phyloP scores from a whole-genome alignment of 306 rosid species.

The Ormosia semicastrata region DNA sequence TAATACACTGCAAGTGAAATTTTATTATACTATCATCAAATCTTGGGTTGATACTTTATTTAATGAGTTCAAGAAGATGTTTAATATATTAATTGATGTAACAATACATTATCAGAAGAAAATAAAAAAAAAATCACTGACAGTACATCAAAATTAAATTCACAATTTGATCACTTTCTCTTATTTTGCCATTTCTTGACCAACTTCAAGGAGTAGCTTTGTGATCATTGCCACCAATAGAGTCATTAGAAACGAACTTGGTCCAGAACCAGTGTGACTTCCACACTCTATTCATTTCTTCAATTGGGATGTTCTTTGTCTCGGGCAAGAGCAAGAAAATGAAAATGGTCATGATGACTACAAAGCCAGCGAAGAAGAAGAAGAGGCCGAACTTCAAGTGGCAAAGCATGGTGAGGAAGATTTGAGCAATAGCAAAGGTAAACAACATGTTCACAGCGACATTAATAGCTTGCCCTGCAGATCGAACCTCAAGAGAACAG shows the following conservation, averaged over 20 bases:
- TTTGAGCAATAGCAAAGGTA: slow-evolving; percentile 35
- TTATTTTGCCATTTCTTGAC: not conserved
- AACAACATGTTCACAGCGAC: slow-evolving; percentile 45
- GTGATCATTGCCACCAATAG: not conserved
- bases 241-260: not conserved
- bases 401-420: slow-evolving; percentile 39
- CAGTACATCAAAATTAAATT: too few species aligned
- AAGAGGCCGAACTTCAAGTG: slow-evolving; percentile 44
- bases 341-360: slow-evolving; percentile 34
- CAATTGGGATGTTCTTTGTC: slow-evolving; percentile 42
- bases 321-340: slow-evolving; percentile 39
- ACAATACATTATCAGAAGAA: too few species aligned
- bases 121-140: too few species aligned
- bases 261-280: slow-evolving; percentile 38
- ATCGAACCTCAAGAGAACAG: slow-evolving; percentile 45
- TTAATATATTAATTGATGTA: too few species aligned
- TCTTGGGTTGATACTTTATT: too few species aligned
- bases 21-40: too few species aligned
- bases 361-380: slow-evolving; percentile 40
- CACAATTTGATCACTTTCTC: too few species aligned
- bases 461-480: slow-evolving; percentile 41
- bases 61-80: too few species aligned
- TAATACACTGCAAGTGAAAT: too few species aligned
- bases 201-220: not conserved
- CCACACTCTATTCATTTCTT: slow-evolving; percentile 27